Base-by-base conservation (phyloP, 306 rosid genomes). In the Cucurbita ficifolia region DNA sequence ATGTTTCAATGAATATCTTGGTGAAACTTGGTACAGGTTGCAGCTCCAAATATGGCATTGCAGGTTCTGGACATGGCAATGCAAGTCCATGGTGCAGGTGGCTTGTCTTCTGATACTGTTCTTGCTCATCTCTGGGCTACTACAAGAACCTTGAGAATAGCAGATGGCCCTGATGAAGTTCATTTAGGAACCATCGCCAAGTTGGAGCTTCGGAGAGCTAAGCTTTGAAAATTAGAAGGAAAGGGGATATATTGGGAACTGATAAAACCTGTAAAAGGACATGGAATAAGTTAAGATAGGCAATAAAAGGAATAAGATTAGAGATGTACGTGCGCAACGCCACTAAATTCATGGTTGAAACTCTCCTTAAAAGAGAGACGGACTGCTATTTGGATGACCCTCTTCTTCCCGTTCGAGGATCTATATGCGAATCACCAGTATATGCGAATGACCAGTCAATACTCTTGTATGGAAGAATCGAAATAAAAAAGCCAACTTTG, bases 161-260 rank as follows among this genome's bases (percentile, higher is more conserved):
- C 97, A 5, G 97, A 91, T n/a, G 97, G 99, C 48, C 99, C 99
- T 7, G 99, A 91, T 80, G 97, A 94, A 84, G 99, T 95, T 61
- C 99, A 95, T 79, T 75, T 95, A 58, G 97, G 97, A 29, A 91
- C 97, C 77, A 91, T 95, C 69, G 99, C 96, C 78, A 95, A 83
- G 97, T 75, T 95, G 72, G 99, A 91, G 63, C 77, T 91, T 14
- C 87, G 51, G 74, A 84, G 80, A 80, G 92, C 97, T 68, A 91
- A 79, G 86, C 96, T 91, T 69, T 89, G 85, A 88, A 80, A 63
- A 39, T 60, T 55, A 36, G 5, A 61, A 12, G 55, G 19, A 45
- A 45, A 16, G 68, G 17, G 8, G 67, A 65, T 43, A 65, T 43
- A 7, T 18, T 21, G 12, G 54, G 17, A 33, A 63, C 49, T 19